Base-by-base conservation (phyloP, 164 flowering plant genomes). In the Echeveria elegans region DNA sequence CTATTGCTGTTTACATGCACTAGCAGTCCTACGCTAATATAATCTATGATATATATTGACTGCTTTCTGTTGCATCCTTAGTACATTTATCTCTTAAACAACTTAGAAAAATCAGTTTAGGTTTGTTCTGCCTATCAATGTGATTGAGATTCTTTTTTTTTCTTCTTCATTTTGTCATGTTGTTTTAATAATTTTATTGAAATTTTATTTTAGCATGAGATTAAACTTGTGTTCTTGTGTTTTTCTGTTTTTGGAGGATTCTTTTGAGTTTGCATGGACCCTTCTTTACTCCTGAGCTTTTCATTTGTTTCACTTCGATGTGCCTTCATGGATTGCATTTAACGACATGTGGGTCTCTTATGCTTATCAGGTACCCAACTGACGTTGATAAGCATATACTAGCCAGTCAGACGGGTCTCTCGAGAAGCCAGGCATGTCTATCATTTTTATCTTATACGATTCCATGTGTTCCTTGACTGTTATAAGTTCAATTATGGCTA, bases 351-450 rank as follows among this genome's bases (percentile, higher is more conserved):
- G 56, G 18, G 5, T 38, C 29, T 68, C 45, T 68, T 60, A 58
- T 64, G 47, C 47, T 15, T 43, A 43, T 11, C 16, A 92, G 98
- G 85, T 92, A 92, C 52, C 98, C 98, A 67, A 90, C 89, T 65
- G 98, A 92, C 76, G 96, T 88, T 15, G 98, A 92, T 80, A 92
- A 92, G 69, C 97, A 88, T 75, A 86, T 92, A 24, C 71, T 92
- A 76, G 97, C 98, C 56, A 87, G 96, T 81, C 97, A 92, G 79
- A 88, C 98, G 1, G 97, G 98, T 61, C 96, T 92, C 69, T 87
- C 97, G n/a, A 85, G 96, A 83, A 84, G 97, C 83, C 98, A 92
- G 89, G 98, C 75, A 90, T 12, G 87, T 83, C 82, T 30, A 56
- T n/a, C n/a, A n/a, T n/a, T 29, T 56, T 19, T 56, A 11, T 11